Evolutionary conservation across 2,329 filamentous ascomycete species (phyloP).

Genomic region (Teratosphaeria nubilosa): DNA sequence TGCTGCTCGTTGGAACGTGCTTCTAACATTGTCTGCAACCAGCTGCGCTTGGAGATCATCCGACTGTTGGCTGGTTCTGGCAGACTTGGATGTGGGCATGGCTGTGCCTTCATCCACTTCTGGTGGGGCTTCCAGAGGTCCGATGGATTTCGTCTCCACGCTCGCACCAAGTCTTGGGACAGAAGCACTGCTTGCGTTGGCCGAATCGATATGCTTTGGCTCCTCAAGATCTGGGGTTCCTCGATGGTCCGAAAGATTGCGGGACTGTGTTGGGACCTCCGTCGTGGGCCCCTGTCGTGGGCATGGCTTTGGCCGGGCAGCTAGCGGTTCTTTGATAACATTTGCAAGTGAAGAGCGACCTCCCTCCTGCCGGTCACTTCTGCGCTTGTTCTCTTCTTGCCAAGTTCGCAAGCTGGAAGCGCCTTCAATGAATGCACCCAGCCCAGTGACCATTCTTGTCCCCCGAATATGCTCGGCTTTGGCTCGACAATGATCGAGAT

Average conservation of each 20-base stretch:
- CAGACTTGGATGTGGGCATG: background rate
- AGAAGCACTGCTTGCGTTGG: background rate
- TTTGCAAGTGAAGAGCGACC: background rate
- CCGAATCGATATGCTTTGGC: background rate
- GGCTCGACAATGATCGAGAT: slow-evolving; percentile 47
- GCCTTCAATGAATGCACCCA: slow-evolving; percentile 20
- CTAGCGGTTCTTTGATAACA: background rate
- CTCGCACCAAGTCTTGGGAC: background rate
- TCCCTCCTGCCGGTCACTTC: background rate
- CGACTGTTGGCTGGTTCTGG: background rate
- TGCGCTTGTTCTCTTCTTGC: slow-evolving; percentile 2
- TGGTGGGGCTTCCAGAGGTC: background rate
- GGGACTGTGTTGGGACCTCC: background rate
- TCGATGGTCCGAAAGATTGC: background rate
- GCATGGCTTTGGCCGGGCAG: background rate
- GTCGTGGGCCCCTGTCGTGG: background rate
- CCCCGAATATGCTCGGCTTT: slow-evolving; percentile 44
- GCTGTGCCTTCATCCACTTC: background rate
- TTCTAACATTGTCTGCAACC: slow-evolving; percentile 11
- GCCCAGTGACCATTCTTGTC: slow-evolving; percentile 45
- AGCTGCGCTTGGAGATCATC: slow-evolving; percentile 4
- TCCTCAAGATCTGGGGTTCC: background rate
- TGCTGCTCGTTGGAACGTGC: slow-evolving; percentile 39
- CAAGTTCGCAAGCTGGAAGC: slow-evolving; percentile 3
- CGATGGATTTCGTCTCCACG: background rate